phyloP scores from a whole-genome alignment of 2,329 filamentous ascomycete genomes.

The Pseudocercospora musae region DNA sequence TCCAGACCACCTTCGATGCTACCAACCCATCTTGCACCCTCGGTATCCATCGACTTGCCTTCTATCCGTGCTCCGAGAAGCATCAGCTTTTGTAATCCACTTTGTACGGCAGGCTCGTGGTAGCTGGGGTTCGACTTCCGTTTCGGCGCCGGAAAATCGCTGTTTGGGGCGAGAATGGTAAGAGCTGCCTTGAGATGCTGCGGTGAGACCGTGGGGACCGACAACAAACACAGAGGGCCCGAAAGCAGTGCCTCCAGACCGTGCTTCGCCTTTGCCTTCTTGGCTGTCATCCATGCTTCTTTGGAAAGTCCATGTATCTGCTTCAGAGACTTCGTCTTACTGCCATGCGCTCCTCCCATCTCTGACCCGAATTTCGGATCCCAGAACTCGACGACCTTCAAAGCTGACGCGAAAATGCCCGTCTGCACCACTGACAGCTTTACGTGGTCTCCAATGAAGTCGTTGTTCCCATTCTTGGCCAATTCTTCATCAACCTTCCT shows the following conservation, averaged over 20 bases:
- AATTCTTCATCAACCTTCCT: conserved; percentile 60
- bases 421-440: conserved; percentile 83
- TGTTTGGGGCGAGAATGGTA: conserved; percentile 69
- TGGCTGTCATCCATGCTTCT: conserved; percentile 51
- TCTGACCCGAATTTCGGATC: conserved; percentile 34
- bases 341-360: conserved; percentile 13
- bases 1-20: conserved; percentile 78
- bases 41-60: conserved; percentile 74
- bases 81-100: conserved; percentile 79
- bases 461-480: conserved; percentile 60
- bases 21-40: conserved; percentile 67
- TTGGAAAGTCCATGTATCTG: conserved; percentile 57
- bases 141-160: conserved; percentile 73
- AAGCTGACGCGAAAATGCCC: conserved; percentile 79
- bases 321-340: conserved; percentile 20
- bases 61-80: conserved; percentile 85
- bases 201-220: conserved; percentile 79
- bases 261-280: conserved; percentile 42
- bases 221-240: conserved; percentile 75
- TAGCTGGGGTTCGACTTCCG: conserved; percentile 75
- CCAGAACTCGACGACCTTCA: conserved; percentile 83
- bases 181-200: conserved; percentile 79
- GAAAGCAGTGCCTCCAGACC: conserved; percentile 72
- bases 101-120: conserved; percentile 75
- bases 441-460: conserved; percentile 39